Percentiles rank a stretch among this genome's conserved stretches.
These are phyloP conservation scores for Auriculariales sp. DNA, from an alignment of 768 basidiomycete genomes.

Conservation along the genomic window DNA sequence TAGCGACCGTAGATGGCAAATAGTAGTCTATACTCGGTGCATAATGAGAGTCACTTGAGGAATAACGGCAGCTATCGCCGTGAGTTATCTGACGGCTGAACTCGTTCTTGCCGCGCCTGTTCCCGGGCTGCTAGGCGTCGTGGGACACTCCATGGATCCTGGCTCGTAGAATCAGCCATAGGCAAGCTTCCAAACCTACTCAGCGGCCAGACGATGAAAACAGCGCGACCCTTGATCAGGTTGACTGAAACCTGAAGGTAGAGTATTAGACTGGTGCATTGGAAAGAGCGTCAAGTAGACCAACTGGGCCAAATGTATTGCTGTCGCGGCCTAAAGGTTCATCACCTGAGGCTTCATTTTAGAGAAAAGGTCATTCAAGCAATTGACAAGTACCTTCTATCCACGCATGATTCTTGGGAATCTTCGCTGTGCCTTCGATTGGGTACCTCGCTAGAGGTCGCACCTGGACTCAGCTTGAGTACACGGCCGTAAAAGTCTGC, in stretches of 20 bases:
- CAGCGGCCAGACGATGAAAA: conserved; percentile 17
- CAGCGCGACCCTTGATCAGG: conserved; percentile 16
- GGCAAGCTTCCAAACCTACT: conserved; percentile 14
- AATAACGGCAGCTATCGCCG: no score
- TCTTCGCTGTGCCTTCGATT: conserved; percentile 26
- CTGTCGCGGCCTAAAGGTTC: conserved; percentile 58
- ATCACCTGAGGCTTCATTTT: conserved; percentile 30
- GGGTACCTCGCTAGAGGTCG: conserved; percentile 59
- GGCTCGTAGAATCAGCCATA: conserved; percentile 8
- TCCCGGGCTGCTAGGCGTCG: background rate
- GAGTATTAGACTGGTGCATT: background rate
- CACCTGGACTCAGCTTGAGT: conserved; percentile 15
- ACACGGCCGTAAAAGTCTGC: background rate
- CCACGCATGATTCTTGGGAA: conserved; percentile 59
- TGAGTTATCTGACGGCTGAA: background rate
- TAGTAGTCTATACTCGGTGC: no score
- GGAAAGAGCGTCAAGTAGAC: conserved; percentile 9
- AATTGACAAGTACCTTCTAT: conserved; percentile 40
- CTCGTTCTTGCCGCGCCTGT: background rate
- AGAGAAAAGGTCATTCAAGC: conserved; percentile 3
- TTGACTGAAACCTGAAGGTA: conserved; percentile 13
- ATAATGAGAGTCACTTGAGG: no score
- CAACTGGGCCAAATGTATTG: conserved; percentile 57
- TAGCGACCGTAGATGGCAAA: background rate
- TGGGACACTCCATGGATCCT: conserved; percentile 11